Percentiles rank a stretch among this genome's conserved stretches.
Conservation (phyloP, 306 rosid species). For the Vigna nakashimae region DNA sequence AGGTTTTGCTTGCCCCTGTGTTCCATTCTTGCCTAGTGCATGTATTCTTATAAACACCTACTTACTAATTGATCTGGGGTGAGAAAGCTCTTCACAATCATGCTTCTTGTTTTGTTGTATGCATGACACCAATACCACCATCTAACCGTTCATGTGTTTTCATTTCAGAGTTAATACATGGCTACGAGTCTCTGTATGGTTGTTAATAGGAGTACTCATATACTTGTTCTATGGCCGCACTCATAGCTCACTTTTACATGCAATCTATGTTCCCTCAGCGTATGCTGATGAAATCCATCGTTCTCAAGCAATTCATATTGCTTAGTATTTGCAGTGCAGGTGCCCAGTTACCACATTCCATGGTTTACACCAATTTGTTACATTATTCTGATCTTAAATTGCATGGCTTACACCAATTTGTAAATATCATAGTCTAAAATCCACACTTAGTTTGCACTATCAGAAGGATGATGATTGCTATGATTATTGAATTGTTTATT, state of each 20-base stretch:
- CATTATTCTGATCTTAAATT: conserved; percentile 11
- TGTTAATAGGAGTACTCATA: conserved; percentile 57
- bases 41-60: conserved; percentile 76
- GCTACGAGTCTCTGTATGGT: conserved; percentile 69
- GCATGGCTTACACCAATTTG: conserved; percentile 33
- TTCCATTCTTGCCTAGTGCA: conserved; percentile 75
- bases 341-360: conserved; percentile 19
- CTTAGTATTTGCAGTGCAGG: conserved; percentile 41
- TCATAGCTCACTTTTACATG: conserved; percentile 69
- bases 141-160: conserved; percentile 26
- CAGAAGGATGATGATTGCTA: conserved; percentile 1
- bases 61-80: conserved; percentile 74
- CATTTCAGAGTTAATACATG: conserved; percentile 64
- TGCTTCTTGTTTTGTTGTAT: conserved; percentile 8
- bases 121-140: neutral
- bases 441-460: neutral
- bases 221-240: conserved; percentile 67
- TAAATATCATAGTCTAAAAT: conserved; percentile 26
- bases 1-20: conserved; percentile 78
- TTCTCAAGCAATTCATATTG: conserved; percentile 38
- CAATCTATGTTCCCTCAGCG: conserved; percentile 64
- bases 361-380: conserved; percentile 16
- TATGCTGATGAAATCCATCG: conserved; percentile 59
- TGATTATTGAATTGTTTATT: neutral
- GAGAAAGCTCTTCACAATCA: conserved; percentile 43